Conservation (phyloP, 371 early-diverging fungal genomes). For the Mucor irregularis region DNA sequence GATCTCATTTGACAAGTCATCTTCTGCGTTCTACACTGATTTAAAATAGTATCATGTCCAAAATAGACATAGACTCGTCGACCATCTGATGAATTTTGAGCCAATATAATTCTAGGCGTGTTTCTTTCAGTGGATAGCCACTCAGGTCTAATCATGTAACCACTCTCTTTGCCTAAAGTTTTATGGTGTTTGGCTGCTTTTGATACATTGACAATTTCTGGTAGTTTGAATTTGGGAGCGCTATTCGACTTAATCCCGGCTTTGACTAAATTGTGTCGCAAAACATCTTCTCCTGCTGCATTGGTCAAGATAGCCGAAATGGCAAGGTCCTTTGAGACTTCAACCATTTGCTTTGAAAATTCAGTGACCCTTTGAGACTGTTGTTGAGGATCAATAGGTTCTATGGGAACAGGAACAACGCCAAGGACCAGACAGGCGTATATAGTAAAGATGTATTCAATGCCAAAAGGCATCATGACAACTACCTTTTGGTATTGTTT, state of each 20-base stretch:
- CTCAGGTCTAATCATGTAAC: slow-evolving; percentile 47
- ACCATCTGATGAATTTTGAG: slow-evolving; percentile 57
- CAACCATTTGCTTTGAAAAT: slow-evolving; percentile 64
- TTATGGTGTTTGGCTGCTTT: slow-evolving; percentile 60
- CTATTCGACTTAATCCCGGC: slow-evolving; percentile 28
- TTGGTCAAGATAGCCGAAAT: slow-evolving; percentile 63
- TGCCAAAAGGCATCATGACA: slow-evolving; percentile 68
- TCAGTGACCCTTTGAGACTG: slow-evolving; percentile 60
- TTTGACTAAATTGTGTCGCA: slow-evolving; percentile 57
- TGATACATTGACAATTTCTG: slow-evolving; percentile 55
- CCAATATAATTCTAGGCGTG: slow-evolving; percentile 54
- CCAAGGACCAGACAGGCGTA: slow-evolving; percentile 84
- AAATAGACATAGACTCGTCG: slow-evolving; percentile 58
- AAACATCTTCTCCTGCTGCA: slow-evolving; percentile 61
- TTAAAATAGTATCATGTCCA: slow-evolving; percentile 67
- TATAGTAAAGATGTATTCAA: slow-evolving; percentile 74
- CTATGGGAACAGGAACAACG: slow-evolving; percentile 71
- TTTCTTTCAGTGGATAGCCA: slow-evolving; percentile 31
- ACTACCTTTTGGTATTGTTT: slow-evolving; percentile 64
- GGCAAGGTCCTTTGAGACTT: slow-evolving; percentile 61
- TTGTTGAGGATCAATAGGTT: slow-evolving; percentile 59
- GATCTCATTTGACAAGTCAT: slow-evolving; percentile 74
- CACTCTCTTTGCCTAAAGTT: slow-evolving; percentile 59
- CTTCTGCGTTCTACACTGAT: slow-evolving; percentile 79
- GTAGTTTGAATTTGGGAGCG: slow-evolving; percentile 30